These are phyloP conservation scores for Glaciozyma antarctica DNA, from an alignment of 768 basidiomycete species.

Conservation along the genomic window DNA sequence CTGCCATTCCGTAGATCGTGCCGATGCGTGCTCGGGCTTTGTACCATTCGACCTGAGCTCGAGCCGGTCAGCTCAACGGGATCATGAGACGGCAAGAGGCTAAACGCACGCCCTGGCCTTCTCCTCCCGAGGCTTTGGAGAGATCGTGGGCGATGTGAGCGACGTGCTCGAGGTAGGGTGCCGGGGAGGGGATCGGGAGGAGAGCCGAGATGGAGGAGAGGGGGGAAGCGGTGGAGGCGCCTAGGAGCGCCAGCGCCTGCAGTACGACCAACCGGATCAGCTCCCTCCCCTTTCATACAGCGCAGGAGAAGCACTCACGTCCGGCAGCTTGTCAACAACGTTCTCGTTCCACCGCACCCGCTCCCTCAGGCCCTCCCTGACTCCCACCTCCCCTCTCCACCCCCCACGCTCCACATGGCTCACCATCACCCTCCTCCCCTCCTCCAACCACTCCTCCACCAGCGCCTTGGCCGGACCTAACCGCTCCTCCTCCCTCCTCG, in stretches of 20 bases:
- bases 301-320: neutral
- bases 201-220: constrained; percentile 6
- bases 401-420: neutral
- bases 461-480: constrained; percentile 25
- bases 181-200: constrained; percentile 9
- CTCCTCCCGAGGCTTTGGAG: constrained; percentile 11
- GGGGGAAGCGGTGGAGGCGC: constrained; percentile 8
- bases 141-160: constrained; percentile 26
- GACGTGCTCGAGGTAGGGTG: constrained; percentile 8
- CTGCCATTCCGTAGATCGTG: constrained; percentile 19
- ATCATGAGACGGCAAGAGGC: no score
- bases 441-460: constrained; percentile 18
- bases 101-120: constrained; percentile 15
- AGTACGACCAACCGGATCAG: neutral
- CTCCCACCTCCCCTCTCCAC: constrained; percentile 1
- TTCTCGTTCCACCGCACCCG: constrained; percentile 17
- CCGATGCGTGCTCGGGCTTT: constrained; percentile 19
- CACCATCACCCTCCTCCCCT: constrained; percentile 15
- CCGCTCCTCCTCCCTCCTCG: constrained; percentile 10
- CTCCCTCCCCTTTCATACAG: neutral
- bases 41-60: constrained; percentile 26
- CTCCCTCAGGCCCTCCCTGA: constrained; percentile 5
- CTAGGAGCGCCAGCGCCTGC: constrained; percentile 25
- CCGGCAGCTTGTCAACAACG: constrained; percentile 3
- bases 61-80: neutral